Evolutionary conservation across 2,329 filamentous ascomycete species (phyloP).

Genomic region (Septoria linicola): DNA sequence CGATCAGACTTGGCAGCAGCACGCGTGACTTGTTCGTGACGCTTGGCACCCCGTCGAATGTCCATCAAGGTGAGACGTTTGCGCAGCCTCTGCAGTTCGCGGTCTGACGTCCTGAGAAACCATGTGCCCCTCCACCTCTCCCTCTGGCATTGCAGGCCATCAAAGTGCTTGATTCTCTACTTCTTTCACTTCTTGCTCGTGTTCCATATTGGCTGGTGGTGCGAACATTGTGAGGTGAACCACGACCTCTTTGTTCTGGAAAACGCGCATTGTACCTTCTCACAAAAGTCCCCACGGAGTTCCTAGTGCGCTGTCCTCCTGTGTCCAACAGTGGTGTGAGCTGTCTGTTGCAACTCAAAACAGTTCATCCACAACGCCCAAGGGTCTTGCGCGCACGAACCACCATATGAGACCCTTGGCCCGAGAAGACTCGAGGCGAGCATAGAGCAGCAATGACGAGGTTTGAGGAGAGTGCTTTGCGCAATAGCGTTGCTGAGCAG

Average conservation of each 20-base stretch:
- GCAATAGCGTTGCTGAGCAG: slow-evolving; percentile 23
- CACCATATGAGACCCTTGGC: neutral
- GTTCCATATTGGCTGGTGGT: too few relatives aligned
- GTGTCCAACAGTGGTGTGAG: neutral
- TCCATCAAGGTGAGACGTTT: slow-evolving; percentile 23
- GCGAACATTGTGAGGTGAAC: too few relatives aligned
- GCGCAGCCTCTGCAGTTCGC: slow-evolving; percentile 6
- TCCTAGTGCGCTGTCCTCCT: too few relatives aligned
- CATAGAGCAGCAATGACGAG: slow-evolving; percentile 20
- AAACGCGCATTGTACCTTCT: too few relatives aligned
- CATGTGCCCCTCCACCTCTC: slow-evolving; percentile 7
- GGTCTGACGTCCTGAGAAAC: slow-evolving; percentile 7
- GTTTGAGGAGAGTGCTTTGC: slow-evolving; percentile 29
- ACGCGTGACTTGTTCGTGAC: slow-evolving; percentile 8
- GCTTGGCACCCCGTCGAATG: slow-evolving; percentile 7
- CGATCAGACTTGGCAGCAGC: neutral
- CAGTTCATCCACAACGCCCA: neutral
- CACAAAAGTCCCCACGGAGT: too few relatives aligned
- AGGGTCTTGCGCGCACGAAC: slow-evolving; percentile 6
- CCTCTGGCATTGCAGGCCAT: slow-evolving; percentile 8
- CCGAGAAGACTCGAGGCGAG: neutral
- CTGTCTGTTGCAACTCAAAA: neutral
- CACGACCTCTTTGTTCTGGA: too few relatives aligned
- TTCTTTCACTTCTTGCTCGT: neutral
- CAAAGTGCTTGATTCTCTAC: slow-evolving; percentile 12